Conservation (phyloP, 1,284 basidiomycete species). For the Puccinia polysora region DNA sequence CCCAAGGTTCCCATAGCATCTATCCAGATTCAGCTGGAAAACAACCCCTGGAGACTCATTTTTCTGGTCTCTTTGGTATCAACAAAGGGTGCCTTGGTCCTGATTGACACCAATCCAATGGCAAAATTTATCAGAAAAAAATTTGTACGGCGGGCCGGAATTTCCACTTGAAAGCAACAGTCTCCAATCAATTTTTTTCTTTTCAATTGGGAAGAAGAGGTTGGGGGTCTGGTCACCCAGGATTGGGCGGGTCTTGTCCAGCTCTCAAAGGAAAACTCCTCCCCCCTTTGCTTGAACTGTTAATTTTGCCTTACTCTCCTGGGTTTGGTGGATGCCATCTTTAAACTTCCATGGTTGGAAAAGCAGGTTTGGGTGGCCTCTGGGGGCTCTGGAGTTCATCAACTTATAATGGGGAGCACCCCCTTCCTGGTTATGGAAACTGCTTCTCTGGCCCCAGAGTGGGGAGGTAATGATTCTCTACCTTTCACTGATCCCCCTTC, state of each 20-base stretch:
- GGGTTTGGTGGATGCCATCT: background rate
- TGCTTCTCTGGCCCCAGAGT: background rate
- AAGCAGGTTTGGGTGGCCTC: background rate
- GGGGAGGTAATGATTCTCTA: background rate
- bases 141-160: background rate
- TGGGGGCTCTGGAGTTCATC: background rate
- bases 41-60: too few species aligned
- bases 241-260: background rate
- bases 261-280: background rate
- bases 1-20: too few species aligned
- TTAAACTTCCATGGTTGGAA: constrained; percentile 19
- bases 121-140: background rate
- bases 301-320: constrained; percentile 4
- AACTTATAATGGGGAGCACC: background rate
- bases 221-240: constrained; percentile 1
- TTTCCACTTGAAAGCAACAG: background rate
- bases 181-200: background rate
- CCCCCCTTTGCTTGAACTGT: background rate
- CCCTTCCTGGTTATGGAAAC: background rate
- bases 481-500: background rate
- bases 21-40: too few species aligned
- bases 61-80: too few species aligned
- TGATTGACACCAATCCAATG: background rate
- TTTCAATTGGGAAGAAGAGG: background rate
- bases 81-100: too few species aligned